Conservation (phyloP, 2,329 filamentous ascomycete genomes). For the Cladosporium colombiae region DNA sequence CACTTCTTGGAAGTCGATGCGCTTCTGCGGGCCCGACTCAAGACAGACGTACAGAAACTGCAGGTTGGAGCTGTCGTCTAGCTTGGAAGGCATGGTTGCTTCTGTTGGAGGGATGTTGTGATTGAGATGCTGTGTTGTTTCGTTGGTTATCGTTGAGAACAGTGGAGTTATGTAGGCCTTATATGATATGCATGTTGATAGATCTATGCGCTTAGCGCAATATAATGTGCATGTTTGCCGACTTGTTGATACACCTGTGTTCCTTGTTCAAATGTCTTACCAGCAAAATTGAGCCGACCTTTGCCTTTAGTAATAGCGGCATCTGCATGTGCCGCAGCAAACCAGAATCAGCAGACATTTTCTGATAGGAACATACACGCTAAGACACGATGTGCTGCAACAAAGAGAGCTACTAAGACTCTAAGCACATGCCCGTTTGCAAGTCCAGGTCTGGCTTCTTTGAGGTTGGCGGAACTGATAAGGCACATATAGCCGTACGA, state of each 20-base stretch:
- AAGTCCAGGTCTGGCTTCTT: not conserved
- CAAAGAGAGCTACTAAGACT: not conserved
- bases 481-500: not conserved
- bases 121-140: not conserved
- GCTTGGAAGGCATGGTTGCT: slow-evolving; percentile 25
- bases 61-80: slow-evolving; percentile 23
- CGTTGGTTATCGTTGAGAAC: not conserved
- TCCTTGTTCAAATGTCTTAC: not conserved
- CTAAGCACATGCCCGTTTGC: not conserved
- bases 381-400: not conserved
- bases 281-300: not conserved
- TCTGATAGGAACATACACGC: not conserved
- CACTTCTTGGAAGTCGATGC: slow-evolving; percentile 23
- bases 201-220: not conserved
- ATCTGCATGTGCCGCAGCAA: not conserved
- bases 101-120: not conserved
- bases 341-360: not conserved
- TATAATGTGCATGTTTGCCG: not conserved
- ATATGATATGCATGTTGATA: not conserved
- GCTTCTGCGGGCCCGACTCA: slow-evolving; percentile 20
- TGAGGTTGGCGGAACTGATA: accelerated
- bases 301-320: not conserved
- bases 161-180: not conserved
- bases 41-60: slow-evolving; percentile 26
- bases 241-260: not conserved